phyloP scores from a whole-genome alignment of 805 yeast genomes.

The Barnettozyma siamensis region DNA sequence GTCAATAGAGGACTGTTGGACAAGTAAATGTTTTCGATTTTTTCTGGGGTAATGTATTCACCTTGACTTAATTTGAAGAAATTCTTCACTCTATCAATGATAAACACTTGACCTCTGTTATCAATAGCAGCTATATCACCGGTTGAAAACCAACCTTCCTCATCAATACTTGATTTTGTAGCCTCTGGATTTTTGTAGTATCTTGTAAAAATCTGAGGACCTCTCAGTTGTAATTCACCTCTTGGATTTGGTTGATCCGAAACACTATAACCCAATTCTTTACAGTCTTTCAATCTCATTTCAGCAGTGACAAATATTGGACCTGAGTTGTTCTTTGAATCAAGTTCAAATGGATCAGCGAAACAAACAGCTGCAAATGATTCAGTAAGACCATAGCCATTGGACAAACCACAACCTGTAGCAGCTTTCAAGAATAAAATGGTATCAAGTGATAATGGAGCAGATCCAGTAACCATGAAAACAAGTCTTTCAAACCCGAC shows the following conservation, averaged over 20 bases:
- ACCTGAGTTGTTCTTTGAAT: conserved; percentile 44
- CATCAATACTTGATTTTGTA: conserved; percentile 46
- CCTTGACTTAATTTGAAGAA: conserved; percentile 65
- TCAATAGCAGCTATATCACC: conserved; percentile 59
- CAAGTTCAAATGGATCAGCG: conserved; percentile 39
- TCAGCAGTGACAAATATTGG: conserved; percentile 48
- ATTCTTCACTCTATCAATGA: conserved; percentile 72
- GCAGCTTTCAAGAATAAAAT: conserved; percentile 52
- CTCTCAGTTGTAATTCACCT: conserved; percentile 60
- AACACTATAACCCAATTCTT: conserved; percentile 47
- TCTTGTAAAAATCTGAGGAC: conserved; percentile 52
- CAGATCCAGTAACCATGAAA: conserved; percentile 49
- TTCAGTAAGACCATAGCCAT: conserved; percentile 70
- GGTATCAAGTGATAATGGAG: conserved; percentile 61
- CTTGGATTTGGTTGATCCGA: conserved; percentile 35
- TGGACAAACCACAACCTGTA: conserved; percentile 41
- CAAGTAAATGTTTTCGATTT: conserved; percentile 58
- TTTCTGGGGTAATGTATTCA: conserved; percentile 70
- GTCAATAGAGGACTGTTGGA: conserved; percentile 44
- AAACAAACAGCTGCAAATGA: conserved; percentile 52
- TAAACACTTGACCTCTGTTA: conserved; percentile 45
- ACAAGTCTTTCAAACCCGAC: conserved; percentile 41
- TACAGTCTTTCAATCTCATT: conserved; percentile 52
- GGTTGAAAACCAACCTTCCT: conserved; percentile 58
- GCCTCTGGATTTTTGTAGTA: conserved; percentile 52